Conservation (phyloP, 2,329 filamentous ascomycete genomes). For the Alternaria tenuissima region DNA sequence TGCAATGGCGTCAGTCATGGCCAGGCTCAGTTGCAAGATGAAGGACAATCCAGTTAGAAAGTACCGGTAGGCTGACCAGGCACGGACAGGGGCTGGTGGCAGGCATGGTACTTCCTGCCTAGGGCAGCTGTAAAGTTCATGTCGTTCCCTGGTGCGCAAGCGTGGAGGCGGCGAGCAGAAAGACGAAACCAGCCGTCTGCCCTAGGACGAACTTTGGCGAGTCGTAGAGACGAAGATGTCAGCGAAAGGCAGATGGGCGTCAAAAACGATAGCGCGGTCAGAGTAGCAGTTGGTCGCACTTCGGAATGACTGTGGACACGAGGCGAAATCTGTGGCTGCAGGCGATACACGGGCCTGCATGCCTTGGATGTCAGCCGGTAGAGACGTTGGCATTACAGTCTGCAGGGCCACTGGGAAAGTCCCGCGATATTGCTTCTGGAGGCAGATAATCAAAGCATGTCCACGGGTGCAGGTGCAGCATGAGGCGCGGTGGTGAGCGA, state of each 20-base stretch:
- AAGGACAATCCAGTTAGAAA: neutral
- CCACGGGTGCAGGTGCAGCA: conserved; percentile 11
- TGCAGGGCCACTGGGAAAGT: conserved; percentile 4
- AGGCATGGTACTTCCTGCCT: conserved; percentile 5
- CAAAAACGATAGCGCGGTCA: conserved; percentile 13
- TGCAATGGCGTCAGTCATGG: conserved; percentile 7
- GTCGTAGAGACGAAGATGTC: conserved; percentile 1
- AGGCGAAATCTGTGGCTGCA: conserved; percentile 27
- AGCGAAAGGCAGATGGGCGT: conserved; percentile 2
- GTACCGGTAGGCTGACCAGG: conserved; percentile 4
- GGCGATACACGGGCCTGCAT: conserved; percentile 29
- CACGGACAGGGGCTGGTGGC: conserved; percentile 21
- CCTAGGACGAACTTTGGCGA: conserved; percentile 15
- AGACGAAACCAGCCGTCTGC: conserved; percentile 23
- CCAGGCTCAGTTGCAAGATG: conserved; percentile 1
- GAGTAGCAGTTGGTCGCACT: conserved; percentile 19
- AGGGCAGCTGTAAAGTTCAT: conserved; percentile 10
- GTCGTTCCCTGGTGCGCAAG: conserved; percentile 20
- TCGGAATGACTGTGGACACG: conserved; percentile 6
- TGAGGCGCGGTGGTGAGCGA: conserved; percentile 18
- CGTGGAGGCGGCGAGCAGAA: conserved; percentile 19
- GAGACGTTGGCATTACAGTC: neutral
- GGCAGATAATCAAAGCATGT: conserved; percentile 20
- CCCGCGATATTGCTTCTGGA: conserved; percentile 17
- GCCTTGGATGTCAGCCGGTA: conserved; percentile 14